Evolutionary conservation across 306 rosid genomes (phyloP).

Genomic region (Parietaria judaica): DNA sequence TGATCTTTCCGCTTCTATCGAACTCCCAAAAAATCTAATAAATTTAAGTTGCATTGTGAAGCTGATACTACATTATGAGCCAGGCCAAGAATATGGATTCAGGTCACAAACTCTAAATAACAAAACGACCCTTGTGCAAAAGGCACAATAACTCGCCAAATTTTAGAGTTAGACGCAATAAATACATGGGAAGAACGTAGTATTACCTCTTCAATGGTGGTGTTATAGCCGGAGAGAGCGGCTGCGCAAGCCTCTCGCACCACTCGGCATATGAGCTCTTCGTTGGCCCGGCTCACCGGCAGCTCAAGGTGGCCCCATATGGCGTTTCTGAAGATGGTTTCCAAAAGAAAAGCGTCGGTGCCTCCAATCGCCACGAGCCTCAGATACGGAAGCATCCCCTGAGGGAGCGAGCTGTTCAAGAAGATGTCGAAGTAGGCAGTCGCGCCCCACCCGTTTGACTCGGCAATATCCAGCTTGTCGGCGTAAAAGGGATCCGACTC

Average conservation of each 20-base stretch:
- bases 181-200: not conserved
- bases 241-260: conserved; percentile 66
- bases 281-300: conserved; percentile 77
- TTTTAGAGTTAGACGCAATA: not conserved
- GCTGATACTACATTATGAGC: not conserved
- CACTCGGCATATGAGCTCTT: conserved; percentile 72
- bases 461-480: conserved; percentile 84
- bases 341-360: conserved; percentile 77
- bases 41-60: too few species aligned
- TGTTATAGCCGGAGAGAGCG: conserved; percentile 65
- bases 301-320: conserved; percentile 72
- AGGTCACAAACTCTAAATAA: not conserved
- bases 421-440: conserved; percentile 67
- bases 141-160: not conserved
- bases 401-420: conserved; percentile 52
- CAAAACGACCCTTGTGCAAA: too few species aligned
- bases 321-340: conserved; percentile 69
- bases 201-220: conserved; percentile 81
- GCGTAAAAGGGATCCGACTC: conserved; percentile 72
- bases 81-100: not conserved
- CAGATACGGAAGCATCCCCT: conserved; percentile 57
- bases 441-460: conserved; percentile 63
- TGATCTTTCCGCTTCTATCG: too few species aligned
- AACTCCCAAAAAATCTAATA: too few species aligned
- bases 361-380: conserved; percentile 81